Conservation (phyloP, 179 eudicot species). For the Pouteria campechiana region DNA sequence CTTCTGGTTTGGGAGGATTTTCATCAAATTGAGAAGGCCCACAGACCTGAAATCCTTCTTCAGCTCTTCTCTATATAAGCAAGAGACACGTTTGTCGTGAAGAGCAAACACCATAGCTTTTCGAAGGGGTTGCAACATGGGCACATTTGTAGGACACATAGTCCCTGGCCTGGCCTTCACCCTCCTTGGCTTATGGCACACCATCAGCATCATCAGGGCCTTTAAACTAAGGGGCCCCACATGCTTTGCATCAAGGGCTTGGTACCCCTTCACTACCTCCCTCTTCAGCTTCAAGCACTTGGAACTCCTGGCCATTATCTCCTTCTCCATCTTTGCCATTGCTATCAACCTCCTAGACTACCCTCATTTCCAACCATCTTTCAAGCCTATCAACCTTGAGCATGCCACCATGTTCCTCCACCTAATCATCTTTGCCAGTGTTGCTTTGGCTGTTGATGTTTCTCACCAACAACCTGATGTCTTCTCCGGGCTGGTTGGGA, state of each 20-base stretch:
- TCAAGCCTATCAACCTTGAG: slow-evolving; percentile 61
- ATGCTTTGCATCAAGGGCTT: slow-evolving; percentile 40
- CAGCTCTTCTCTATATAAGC: too few species aligned
- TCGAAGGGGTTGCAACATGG: slow-evolving; percentile 27
- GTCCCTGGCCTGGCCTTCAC: slow-evolving; percentile 67
- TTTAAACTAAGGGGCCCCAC: slow-evolving; percentile 33
- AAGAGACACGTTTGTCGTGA: not conserved
- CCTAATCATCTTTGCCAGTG: slow-evolving; percentile 50
- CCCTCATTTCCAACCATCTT: slow-evolving; percentile 27
- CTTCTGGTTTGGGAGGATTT: too few species aligned
- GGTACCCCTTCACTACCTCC: slow-evolving; percentile 45
- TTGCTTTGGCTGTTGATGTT: slow-evolving; percentile 40
- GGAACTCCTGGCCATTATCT: slow-evolving; percentile 48
- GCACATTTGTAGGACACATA: slow-evolving; percentile 65
- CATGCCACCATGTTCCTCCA: slow-evolving; percentile 87
- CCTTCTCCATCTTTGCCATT: slow-evolving; percentile 51
- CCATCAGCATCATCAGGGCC: slow-evolving; percentile 32
- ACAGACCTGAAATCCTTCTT: too few species aligned
- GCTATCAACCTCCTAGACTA: slow-evolving; percentile 41
- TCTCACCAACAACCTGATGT: slow-evolving; percentile 20
- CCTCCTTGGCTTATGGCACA: slow-evolving; percentile 73
- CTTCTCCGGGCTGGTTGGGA: slow-evolving; percentile 34
- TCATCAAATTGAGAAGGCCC: too few species aligned
- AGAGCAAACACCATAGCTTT: not conserved
- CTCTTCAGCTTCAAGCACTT: slow-evolving; percentile 27